Evolutionary conservation across 2,329 filamentous ascomycete species (phyloP).

Genomic region (Kalaharituber pfeilii): DNA sequence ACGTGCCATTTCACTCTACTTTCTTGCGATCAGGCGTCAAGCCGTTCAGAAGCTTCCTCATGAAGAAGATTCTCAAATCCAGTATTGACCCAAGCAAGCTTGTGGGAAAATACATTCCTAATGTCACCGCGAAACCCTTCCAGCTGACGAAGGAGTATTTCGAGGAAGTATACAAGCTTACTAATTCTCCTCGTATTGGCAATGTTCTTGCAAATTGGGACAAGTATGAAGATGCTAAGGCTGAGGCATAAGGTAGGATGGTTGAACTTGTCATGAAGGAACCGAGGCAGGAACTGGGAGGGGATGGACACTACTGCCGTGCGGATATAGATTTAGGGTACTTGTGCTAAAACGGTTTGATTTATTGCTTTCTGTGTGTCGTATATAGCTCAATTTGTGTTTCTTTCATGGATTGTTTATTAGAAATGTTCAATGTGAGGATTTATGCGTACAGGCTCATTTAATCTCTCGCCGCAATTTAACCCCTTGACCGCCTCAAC

Average conservation of each 20-base stretch:
- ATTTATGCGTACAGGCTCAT: no score
- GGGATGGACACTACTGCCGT: no score
- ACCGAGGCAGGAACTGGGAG: no score
- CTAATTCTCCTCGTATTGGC: constrained; percentile 63
- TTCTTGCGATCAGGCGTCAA: constrained; percentile 97
- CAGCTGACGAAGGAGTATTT: constrained; percentile 97
- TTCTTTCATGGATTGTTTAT: no score
- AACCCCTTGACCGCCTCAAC: no score
- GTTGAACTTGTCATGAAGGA: no score
- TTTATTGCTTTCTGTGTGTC: no score
- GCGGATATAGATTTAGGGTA: no score
- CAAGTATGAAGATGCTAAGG: constrained; percentile 17
- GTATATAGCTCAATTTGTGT: no score
- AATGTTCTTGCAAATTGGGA: constrained; percentile 56
- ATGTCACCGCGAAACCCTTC: constrained; percentile 91
- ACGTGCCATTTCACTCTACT: constrained; percentile 97
- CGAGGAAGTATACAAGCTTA: constrained; percentile 91
- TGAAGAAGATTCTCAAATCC: constrained; percentile 99
- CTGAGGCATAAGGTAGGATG: not conserved
- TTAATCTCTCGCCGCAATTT: no score
- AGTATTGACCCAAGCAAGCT: constrained; percentile 94
- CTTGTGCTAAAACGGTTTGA: no score
- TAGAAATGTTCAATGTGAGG: no score
- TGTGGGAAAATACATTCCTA: constrained; percentile 89
- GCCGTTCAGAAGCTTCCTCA: constrained; percentile 92